These are phyloP conservation scores for Kentomonas sorsogonicus DNA, from an alignment of 208 protist genomes.

Conservation along the genomic window DNA sequence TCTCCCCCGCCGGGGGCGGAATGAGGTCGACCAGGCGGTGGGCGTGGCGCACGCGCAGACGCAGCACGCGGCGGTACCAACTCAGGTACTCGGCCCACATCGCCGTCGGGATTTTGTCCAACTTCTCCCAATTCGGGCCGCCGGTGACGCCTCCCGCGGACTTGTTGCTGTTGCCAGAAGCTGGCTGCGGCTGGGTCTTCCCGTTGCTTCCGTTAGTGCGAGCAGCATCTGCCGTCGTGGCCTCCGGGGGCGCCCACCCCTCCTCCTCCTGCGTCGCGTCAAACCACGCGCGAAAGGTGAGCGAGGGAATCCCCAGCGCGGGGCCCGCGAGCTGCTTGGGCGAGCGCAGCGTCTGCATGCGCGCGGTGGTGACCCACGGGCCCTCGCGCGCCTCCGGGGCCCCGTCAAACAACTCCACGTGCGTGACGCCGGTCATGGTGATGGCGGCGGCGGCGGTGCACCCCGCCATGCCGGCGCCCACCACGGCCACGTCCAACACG, in stretches of 20 bases:
- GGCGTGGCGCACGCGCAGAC: slow-evolving; percentile 10
- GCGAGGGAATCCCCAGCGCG: slow-evolving; percentile 10
- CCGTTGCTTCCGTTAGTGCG: no score
- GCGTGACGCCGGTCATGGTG: slow-evolving; percentile 11
- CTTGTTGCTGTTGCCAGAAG: no score
- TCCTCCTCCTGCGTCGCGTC: slow-evolving; percentile 6
- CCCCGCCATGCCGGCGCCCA: slow-evolving; percentile 12
- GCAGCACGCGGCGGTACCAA: slow-evolving; percentile 9
- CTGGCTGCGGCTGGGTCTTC: no score
- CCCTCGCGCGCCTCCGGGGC: slow-evolving; percentile 12
- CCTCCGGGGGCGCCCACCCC: no score
- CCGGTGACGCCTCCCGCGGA: no score
- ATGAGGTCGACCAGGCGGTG: no score
- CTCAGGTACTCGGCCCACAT: slow-evolving; percentile 17
- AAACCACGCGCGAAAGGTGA: slow-evolving; percentile 13
- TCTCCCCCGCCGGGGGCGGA: no score
- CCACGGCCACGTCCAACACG: slow-evolving; percentile 12
- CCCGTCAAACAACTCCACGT: slow-evolving; percentile 5
- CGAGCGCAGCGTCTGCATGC: slow-evolving; percentile 17
- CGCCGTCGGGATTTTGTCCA: slow-evolving; percentile 13
- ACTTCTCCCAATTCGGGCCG: no score
- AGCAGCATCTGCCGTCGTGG: no score
- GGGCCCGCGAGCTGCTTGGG: slow-evolving; percentile 12
- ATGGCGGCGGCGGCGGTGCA: slow-evolving; percentile 8
- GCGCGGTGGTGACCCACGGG: slow-evolving; percentile 18